Evolutionary conservation across 345 rosid species (phyloP), one percentile per base, ranked within the genome.

Genomic region (Geranium rotundifolium): DNA sequence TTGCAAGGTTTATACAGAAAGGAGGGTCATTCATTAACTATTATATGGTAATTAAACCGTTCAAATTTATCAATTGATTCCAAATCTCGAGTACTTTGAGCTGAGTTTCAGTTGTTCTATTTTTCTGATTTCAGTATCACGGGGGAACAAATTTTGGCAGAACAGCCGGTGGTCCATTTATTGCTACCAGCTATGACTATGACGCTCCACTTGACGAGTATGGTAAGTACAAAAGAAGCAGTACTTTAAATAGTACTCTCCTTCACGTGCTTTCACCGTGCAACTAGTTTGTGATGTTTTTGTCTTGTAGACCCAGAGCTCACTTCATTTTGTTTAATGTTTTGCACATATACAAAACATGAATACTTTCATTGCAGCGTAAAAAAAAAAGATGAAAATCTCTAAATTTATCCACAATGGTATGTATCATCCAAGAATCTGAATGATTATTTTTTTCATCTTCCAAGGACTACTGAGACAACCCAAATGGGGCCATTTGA

Each of bases 121-220:
- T 27, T 70, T 31, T 64, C 61, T 77, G 64, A n/a, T 64, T 67
- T 64, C 79, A 95, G 99, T 90, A 88, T 73, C 97, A 95, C 8
- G 97, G 99, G 7, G 99, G 99, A 75, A 95, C 99, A 59, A 95
- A 95, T 76, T 95, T 95, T 68, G 99, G 99, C 54, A 81, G 99
- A 16, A 95, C 99, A 67, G 97, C 99, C 62, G 99, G 99, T 67
- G 99, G 99, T 76, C 99, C 99, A n/a, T 95, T 95, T 78, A 95
- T 95, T 67, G 88, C 99, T 57, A 90, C 99, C 19, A 95, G 90
- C 75, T 90, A 90, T 72, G 99, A 95, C 68, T 95, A 95, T 58
- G 99, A 90, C 63, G 99, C 96, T 62, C 97, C 96, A 61, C 80
- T 95, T 1, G 99, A 95, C 57, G 99, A 95, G 81, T 95, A 88